Percentiles rank a stretch among this genome's conserved stretches.
Evolutionary conservation across 805 yeast genomes (phyloP).

Genomic region (Tetrapisispora iriomotensis): DNA sequence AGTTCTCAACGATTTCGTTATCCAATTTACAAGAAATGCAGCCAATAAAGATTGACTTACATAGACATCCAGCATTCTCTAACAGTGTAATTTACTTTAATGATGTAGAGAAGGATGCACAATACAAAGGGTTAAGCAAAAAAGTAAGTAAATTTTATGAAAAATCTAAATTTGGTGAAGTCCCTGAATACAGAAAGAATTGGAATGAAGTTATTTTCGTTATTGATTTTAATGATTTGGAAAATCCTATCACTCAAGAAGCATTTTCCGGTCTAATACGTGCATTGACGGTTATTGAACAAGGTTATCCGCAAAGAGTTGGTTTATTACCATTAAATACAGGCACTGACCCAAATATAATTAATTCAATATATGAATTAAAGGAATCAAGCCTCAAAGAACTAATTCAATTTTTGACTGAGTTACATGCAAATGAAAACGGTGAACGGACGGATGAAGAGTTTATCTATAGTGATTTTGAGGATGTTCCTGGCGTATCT

Average conservation of each 20-base stretch:
- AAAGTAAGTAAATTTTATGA: constrained; percentile 40
- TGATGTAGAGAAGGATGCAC: constrained; percentile 56
- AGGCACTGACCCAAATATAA: constrained; percentile 12
- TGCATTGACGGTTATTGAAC: constrained; percentile 38
- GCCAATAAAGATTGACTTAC: constrained; percentile 27
- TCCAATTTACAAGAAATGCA: constrained; percentile 19
- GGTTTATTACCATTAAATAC: constrained; percentile 64
- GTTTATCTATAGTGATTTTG: background rate
- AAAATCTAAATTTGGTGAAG: constrained; percentile 43
- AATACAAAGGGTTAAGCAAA: constrained; percentile 38
- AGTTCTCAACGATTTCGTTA: constrained; percentile 18
- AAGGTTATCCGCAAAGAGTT: constrained; percentile 64
- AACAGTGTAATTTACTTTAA: constrained; percentile 59
- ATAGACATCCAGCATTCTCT: constrained; percentile 23
- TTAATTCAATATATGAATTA: constrained; percentile 21
- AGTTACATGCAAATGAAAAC: constrained; percentile 7
- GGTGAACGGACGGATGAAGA: constrained; percentile 3
- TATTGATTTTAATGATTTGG: constrained; percentile 39
- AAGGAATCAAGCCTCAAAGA: constrained; percentile 9
- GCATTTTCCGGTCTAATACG: constrained; percentile 44
- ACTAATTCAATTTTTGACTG: constrained; percentile 14
- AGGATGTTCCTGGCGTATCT: constrained; percentile 13
- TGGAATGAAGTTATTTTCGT: constrained; percentile 66
- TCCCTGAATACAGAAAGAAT: constrained; percentile 65
- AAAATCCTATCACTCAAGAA: constrained; percentile 28